A percentile compares a stretch with the other conserved stretches of the same genome.
phyloP scores from a whole-genome alignment of 225 moss, liverwort and hornwort genomes.

The Rhytidiadelphus loreus region DNA sequence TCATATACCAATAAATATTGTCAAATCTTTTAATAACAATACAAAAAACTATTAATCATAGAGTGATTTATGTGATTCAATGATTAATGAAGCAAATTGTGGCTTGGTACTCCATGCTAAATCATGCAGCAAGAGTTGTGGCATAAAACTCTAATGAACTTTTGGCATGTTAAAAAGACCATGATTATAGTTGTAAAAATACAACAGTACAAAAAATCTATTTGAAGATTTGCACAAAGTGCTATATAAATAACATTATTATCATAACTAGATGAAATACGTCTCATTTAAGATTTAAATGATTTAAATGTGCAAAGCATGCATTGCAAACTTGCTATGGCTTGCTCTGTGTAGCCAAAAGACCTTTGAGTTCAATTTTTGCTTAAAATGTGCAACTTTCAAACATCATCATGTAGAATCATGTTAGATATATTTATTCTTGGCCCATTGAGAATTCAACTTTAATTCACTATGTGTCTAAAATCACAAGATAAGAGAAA shows the following conservation, averaged over 20 bases:
- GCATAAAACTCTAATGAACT: not conserved
- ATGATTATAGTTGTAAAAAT: not conserved
- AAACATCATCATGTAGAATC: not conserved
- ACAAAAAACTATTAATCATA: too few relatives aligned
- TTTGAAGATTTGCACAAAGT: not conserved
- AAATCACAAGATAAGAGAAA: not conserved
- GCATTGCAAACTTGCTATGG: not conserved
- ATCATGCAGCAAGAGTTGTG: not conserved
- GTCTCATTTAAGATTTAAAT: not conserved
- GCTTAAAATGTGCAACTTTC: not conserved
- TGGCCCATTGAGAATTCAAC: not conserved
- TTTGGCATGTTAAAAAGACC: not conserved
- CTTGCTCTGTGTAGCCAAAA: not conserved
- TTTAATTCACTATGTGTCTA: not conserved
- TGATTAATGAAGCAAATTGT: not conserved
- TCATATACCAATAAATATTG: not conserved
- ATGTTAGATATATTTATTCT: rapidly evolving
- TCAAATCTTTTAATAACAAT: not conserved
- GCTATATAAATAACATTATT: not conserved
- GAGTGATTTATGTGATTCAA: not conserved
- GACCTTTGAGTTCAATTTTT: not conserved
- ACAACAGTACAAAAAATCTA: not conserved
- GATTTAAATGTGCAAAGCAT: not conserved
- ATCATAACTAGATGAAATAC: not conserved
- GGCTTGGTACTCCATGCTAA: not conserved